Conservation (phyloP, 2,329 filamentous ascomycete genomes). For the Dactylonectria macrodidyma region DNA sequence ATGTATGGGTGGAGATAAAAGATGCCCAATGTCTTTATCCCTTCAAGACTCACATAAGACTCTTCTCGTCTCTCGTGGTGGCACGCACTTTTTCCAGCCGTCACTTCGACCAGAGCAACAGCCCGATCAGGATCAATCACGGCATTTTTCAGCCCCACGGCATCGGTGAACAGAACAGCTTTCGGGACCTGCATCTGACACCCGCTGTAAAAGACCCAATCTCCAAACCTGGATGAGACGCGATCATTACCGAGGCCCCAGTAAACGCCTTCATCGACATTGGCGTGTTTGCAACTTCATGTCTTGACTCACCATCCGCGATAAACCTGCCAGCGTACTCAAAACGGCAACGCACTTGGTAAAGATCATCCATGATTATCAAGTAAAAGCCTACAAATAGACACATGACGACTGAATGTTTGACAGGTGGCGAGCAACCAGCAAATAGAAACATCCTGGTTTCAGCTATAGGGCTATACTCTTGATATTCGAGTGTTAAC, state of each 20-base stretch:
- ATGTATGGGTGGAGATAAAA: no score
- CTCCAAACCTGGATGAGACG: background rate
- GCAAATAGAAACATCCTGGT: background rate
- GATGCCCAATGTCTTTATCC: no score
- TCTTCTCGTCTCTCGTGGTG: no score
- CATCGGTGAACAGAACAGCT: background rate
- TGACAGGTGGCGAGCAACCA: background rate
- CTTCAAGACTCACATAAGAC: no score
- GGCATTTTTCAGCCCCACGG: no score
- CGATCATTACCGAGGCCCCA: background rate
- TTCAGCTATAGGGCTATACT: background rate
- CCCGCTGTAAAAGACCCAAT: background rate
- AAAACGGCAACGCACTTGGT: background rate
- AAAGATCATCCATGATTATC: background rate
- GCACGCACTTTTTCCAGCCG: no score
- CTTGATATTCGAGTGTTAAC: background rate
- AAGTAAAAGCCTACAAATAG: no score
- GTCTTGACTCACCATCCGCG: background rate
- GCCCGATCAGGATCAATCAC: no score
- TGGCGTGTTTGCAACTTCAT: background rate
- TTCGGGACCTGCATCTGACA: background rate
- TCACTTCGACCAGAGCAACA: no score
- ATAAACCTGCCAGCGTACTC: background rate
- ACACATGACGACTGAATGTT: background rate
- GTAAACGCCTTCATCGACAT: background rate